phyloP scores from a whole-genome alignment of 768 basidiomycete genomes.

The Boletus bicolor region DNA sequence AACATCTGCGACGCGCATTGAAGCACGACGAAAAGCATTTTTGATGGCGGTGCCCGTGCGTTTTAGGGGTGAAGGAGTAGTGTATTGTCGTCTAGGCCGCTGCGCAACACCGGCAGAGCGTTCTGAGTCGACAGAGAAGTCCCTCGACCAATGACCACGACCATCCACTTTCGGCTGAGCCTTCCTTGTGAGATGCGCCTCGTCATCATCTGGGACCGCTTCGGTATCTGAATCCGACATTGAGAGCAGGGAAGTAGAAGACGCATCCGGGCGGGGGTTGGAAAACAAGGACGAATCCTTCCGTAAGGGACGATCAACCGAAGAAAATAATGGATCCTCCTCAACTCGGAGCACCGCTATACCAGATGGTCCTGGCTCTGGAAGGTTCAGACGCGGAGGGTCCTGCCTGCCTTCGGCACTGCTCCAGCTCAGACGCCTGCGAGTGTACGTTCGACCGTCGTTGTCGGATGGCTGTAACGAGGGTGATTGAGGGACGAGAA shows the following conservation, averaged over 20 bases:
- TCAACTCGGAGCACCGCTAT: conserved; percentile 15
- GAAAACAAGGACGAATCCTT: conserved; percentile 38
- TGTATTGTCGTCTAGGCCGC: conserved; percentile 39
- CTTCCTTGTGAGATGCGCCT: conserved; percentile 54
- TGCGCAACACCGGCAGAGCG: conserved; percentile 40
- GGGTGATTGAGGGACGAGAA: conserved; percentile 51
- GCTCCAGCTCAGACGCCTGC: conserved; percentile 61
- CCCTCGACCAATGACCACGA: conserved; percentile 26
- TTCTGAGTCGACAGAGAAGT: conserved; percentile 45
- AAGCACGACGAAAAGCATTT: conserved; percentile 58
- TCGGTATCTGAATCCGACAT: conserved; percentile 32
- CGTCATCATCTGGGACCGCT: conserved; percentile 54
- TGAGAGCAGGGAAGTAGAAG: conserved; percentile 50
- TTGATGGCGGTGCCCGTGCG: conserved; percentile 59
- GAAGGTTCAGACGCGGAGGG: conserved; percentile 41
- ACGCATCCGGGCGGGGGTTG: conserved; percentile 44
- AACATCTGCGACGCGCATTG: conserved; percentile 80
- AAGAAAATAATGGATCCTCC: conserved; percentile 51
- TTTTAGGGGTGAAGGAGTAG: conserved; percentile 55
- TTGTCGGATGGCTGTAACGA: conserved; percentile 37
- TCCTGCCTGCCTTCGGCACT: conserved; percentile 44
- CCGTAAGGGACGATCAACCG: conserved; percentile 34
- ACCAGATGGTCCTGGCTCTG: conserved; percentile 22
- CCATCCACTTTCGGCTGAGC: conserved; percentile 32
- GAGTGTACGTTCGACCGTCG: conserved; percentile 33